These are phyloP conservation scores for Beta lomatogona DNA, from an alignment of 179 eudicot genomes.

Conservation along the genomic window DNA sequence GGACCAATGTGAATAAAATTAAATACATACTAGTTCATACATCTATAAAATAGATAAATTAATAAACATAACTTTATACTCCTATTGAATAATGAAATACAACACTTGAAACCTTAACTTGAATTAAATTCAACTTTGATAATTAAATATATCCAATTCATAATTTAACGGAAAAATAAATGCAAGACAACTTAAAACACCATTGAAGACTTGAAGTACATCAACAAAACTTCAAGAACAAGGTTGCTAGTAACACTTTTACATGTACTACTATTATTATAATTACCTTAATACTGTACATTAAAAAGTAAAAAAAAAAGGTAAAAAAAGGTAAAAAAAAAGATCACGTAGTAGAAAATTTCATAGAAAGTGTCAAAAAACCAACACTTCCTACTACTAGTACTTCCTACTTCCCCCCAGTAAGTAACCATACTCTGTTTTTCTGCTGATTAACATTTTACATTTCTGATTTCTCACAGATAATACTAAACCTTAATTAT, in stretches of 20 bases:
- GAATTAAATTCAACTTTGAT: too few species aligned
- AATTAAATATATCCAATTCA: too few species aligned
- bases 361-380: slow-evolving; percentile 11
- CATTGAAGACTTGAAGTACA: background rate
- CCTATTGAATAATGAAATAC: too few species aligned
- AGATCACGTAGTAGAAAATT: background rate
- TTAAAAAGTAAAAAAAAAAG: background rate
- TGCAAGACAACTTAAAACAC: background rate
- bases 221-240: slow-evolving; percentile 5
- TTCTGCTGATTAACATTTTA: background rate
- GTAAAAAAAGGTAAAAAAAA: too few species aligned
- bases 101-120: too few species aligned
- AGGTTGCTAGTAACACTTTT: background rate
- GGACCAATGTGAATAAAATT: too few species aligned
- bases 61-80: too few species aligned
- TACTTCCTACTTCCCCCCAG: too few species aligned
- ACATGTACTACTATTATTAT: background rate
- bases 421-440: slow-evolving; percentile 2
- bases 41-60: too few species aligned
- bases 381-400: background rate
- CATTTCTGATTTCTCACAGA: background rate
- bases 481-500: too few species aligned
- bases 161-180: too few species aligned
- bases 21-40: too few species aligned
- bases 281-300: slow-evolving; percentile 7